Base-by-base conservation (phyloP, 1,284 basidiomycete genomes). In the Fomitiporia mediterranea region DNA sequence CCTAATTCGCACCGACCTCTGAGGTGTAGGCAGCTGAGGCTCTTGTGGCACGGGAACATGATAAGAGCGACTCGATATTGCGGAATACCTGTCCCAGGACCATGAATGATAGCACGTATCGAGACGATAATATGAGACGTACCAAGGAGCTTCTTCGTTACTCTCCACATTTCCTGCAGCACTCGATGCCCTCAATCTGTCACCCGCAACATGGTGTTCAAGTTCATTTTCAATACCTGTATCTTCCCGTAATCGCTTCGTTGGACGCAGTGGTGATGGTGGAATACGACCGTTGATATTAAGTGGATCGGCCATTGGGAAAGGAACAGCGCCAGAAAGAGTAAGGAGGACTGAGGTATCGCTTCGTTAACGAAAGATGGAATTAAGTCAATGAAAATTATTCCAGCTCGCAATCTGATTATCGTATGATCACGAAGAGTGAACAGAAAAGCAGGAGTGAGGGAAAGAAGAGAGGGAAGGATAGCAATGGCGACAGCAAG, bases 11-110 rank as follows among this genome's bases (percentile, higher is more conserved):
- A 63, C 68, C 64, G 57, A 83, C 83, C 81, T 84, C 64, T 82
- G 81, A 17, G 83, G 83, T 17, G 82, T 85, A 9, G 81, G 82
- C 21, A 84, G 68, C 4, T 58, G 56, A 65, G 55, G 17, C 11
- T 21, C 30, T n/a, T 35, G 32, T 13, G 53, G 21, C 4, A n/a
- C n/a, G 8, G 23, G 25, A 25, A 17, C n/a, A 7, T 38, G 43
- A 17, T 15, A 21, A 27, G 23, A 27, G 19, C 9, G n/a, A 32
- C 6, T 37, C 11, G 40, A 34, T 27, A 23, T 23, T 15, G 40
- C 40, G 15, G 27, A 23, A 25, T n/a, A 23, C 28, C 28, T 43
- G 27, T 25, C 8, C 21, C 28, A 25, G 23, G 21, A 13, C 42
- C 21, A 51, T 30, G 17, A 28, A n/a, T 9, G 35, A 30, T 7